Evolutionary conservation across 805 yeast species (phyloP), one percentile per base, ranked within the genome.

Genomic region (Zygosaccharomyces kombuchaensis): DNA sequence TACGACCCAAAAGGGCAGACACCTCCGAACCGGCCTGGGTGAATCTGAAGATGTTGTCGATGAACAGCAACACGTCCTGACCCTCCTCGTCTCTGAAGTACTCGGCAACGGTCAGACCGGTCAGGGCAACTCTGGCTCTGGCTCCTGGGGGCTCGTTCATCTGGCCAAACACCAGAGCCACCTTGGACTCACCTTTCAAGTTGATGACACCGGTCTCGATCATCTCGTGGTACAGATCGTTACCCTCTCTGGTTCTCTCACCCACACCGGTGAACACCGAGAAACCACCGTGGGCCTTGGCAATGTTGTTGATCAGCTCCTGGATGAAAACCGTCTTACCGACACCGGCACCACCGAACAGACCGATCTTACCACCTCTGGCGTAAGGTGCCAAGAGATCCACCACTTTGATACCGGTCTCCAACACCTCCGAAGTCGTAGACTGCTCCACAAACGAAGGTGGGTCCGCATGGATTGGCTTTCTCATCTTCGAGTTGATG

Each of bases 341-440:
- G 87, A 91, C 99, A 91, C 99, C 99, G 75, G 99, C 99, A 91
- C 99, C 99, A 81, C 99, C 99, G 86, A 91, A 91, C 71, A 91
- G 84, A 84, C 99, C 99, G 88, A 91, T 91, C 84, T 91, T 91
- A 87, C 99, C 99, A 87, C 99, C 99, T 87, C 97, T 89, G 72
- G 99, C 98, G 81, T 91, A 91, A 65, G 99, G 99, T 64, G 99
- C 99, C 62, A 91, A 82, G 71, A 91, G 81, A 74, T 91, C 99
- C 78, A 91, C 99, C 75, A 91, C 99, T 83, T 91, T 91, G 74
- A 91, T 91, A 88, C 99, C 97, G 59, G 99, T 91, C 80, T 90
- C 99, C 71, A 93, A 83, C 67, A 93, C 90, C 82, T 93, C 98
- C 58, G 99, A 98, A 61, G 82, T 75, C 65, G 99, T 93, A 56